Percentiles rank a stretch among this genome's conserved stretches.
Evolutionary conservation across 208 protist genomes (phyloP).

Genomic region (Leishmania mexicana): DNA sequence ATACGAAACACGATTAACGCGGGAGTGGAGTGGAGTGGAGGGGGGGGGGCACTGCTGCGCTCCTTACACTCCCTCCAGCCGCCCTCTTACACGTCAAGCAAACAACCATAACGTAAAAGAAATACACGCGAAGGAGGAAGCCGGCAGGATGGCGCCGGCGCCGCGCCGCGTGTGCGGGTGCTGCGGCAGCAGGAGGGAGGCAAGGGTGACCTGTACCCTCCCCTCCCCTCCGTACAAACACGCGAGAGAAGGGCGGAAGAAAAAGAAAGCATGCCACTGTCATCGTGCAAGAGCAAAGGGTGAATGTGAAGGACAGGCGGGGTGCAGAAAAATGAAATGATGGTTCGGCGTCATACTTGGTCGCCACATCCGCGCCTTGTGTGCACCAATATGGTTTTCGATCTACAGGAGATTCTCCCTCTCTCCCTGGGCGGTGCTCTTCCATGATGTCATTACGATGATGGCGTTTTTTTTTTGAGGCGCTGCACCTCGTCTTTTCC

Average conservation of each 20-base stretch:
- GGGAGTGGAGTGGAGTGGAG: no score
- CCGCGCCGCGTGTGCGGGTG: no score
- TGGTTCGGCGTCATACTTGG: neutral
- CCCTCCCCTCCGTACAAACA: neutral
- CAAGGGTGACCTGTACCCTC: neutral
- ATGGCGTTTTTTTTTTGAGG: neutral
- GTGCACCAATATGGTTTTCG: neutral
- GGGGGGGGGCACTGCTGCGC: neutral
- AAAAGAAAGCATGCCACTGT: neutral
- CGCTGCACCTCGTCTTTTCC: neutral
- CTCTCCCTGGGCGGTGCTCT: neutral
- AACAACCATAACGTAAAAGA: neutral
- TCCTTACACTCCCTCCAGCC: neutral
- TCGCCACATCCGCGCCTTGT: neutral
- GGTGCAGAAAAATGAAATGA: neutral
- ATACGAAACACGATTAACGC: conserved; percentile 10
- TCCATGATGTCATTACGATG: neutral
- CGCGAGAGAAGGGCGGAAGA: neutral
- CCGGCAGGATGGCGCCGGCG: neutral
- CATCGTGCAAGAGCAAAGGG: neutral
- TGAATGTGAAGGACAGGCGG: neutral
- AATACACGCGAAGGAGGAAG: neutral
- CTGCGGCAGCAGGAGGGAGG: neutral
- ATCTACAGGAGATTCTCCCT: neutral
- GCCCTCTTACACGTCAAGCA: neutral